Evolutionary conservation across 1,139 yeast species (phyloP).

Genomic region (Protomyces arabidopsidicola): DNA sequence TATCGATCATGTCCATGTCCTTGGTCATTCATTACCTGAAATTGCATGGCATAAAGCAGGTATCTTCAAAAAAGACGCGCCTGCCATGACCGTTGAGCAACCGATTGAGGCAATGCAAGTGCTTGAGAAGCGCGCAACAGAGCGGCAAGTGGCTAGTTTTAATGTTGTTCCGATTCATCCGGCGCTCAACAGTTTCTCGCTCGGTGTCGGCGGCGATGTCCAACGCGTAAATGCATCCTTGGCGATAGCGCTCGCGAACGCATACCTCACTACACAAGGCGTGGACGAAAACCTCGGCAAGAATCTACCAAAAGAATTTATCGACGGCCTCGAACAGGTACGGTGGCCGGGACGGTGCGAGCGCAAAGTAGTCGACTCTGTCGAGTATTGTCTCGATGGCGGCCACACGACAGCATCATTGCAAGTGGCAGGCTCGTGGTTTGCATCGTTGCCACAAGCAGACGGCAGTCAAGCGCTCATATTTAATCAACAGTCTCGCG

Average conservation of each 20-base stretch:
- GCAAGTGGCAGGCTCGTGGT: constrained; percentile 77
- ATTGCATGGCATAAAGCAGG: constrained; percentile 98
- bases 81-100: constrained; percentile 66
- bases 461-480: constrained; percentile 48
- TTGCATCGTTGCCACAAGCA: constrained; percentile 43
- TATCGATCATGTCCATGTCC: constrained; percentile 83
- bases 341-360: constrained; percentile 97
- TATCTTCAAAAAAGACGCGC: constrained; percentile 64
- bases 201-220: constrained; percentile 85
- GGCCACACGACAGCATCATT: constrained; percentile 93
- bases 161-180: not conserved
- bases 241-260: constrained; percentile 68
- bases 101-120: constrained; percentile 47
- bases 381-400: constrained; percentile 85
- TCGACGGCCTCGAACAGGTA: constrained; percentile 62
- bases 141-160: constrained; percentile 46
- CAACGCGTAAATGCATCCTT: constrained; percentile 82
- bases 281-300: constrained; percentile 38
- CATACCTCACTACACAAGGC: constrained; percentile 55
- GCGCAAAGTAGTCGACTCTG: constrained; percentile 48
- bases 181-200: constrained; percentile 50
- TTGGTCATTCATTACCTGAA: constrained; percentile 81
- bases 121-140: constrained; percentile 61
- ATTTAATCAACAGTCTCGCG: constrained; percentile 93
- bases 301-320: constrained; percentile 53